phyloP scores from a whole-genome alignment of 2,329 filamentous ascomycete genomes.

The Fusarium continuum region DNA sequence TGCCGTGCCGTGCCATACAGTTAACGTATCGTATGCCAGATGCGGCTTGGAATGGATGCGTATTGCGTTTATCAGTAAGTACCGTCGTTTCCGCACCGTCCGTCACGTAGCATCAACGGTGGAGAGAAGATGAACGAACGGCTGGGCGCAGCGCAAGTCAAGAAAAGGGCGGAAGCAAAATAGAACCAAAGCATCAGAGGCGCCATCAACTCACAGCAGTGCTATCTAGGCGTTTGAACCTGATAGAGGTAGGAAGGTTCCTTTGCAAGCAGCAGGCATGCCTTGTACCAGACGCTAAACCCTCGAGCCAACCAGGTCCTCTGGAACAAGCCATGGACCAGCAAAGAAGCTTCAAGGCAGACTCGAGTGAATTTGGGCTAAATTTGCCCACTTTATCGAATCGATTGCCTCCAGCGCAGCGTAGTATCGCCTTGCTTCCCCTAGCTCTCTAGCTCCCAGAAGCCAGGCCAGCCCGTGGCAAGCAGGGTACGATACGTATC shows the following conservation, averaged over 20 bases:
- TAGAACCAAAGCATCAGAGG: conserved; percentile 20
- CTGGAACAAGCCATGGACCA: conserved; percentile 17
- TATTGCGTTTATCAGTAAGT: conserved; percentile 13
- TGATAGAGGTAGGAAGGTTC: neutral
- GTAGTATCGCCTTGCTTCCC: conserved; percentile 26
- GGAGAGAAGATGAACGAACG: conserved; percentile 33
- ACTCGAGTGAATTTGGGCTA: conserved; percentile 22
- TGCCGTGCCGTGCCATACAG: conserved; percentile 1
- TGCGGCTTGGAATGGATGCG: conserved; percentile 24
- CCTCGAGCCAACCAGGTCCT: conserved; percentile 17
- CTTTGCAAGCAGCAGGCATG: conserved; percentile 14
- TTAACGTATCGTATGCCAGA: conserved; percentile 22
- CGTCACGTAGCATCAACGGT: conserved; percentile 38
- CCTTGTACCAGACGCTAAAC: conserved; percentile 1
- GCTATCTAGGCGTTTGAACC: conserved; percentile 17
- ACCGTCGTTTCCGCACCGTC: conserved; percentile 4
- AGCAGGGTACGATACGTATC: too few relatives aligned
- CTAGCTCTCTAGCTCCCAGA: conserved; percentile 6
- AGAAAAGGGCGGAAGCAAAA: conserved; percentile 25
- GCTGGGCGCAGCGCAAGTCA: conserved; percentile 27
- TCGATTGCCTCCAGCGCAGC: conserved; percentile 19
- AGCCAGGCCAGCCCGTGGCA: neutral
- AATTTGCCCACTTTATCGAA: conserved; percentile 36
- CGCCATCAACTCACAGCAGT: neutral
- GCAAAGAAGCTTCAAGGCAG: conserved; percentile 28